A percentile compares a stretch with the other conserved stretches of the same genome.
Evolutionary conservation across 2,329 filamentous ascomycete genomes (phyloP).

Genomic region (Colletotrichum cuscutae): DNA sequence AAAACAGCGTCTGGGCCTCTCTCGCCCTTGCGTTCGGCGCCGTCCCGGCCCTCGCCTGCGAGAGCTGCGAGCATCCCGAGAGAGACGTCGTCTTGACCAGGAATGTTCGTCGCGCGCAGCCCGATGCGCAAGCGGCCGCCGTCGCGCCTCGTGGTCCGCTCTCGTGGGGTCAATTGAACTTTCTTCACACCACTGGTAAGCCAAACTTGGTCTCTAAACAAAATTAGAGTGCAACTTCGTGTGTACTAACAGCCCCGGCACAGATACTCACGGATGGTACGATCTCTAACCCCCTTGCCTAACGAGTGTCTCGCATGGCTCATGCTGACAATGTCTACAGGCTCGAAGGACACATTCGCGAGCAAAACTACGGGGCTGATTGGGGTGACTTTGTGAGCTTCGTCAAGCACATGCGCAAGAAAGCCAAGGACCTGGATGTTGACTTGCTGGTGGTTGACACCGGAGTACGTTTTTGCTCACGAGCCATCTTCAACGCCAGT

Average conservation of each 20-base stretch:
- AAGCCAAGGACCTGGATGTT: slow-evolving; percentile 65
- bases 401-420: slow-evolving; percentile 67
- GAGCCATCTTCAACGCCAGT: neutral
- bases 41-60: neutral
- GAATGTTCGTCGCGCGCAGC: slow-evolving; percentile 61
- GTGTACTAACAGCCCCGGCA: slow-evolving; percentile 68
- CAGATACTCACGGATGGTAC: slow-evolving; percentile 24
- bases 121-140: slow-evolving; percentile 53
- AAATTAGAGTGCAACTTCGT: too few species aligned
- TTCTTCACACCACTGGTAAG: slow-evolving; percentile 50
- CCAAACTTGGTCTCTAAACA: too few species aligned
- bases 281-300: too few species aligned
- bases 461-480: slow-evolving; percentile 45
- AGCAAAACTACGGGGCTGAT: slow-evolving; percentile 72
- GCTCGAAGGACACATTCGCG: slow-evolving; percentile 70
- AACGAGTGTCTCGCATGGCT: too few species aligned
- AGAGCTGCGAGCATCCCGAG: slow-evolving; percentile 27
- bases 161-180: slow-evolving; percentile 73
- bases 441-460: slow-evolving; percentile 71
- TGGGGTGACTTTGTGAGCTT: slow-evolving; percentile 75
- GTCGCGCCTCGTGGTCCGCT: slow-evolving; percentile 56
- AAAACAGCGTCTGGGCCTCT: neutral
- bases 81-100: slow-evolving; percentile 22
- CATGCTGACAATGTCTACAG: slow-evolving; percentile 37
- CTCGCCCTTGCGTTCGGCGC: neutral